Percentiles rank a stretch among this genome's conserved stretches.
These are phyloP conservation scores for Xylariaceae sp. DNA, from an alignment of 2,329 filamentous ascomycete species.

Conservation along the genomic window DNA sequence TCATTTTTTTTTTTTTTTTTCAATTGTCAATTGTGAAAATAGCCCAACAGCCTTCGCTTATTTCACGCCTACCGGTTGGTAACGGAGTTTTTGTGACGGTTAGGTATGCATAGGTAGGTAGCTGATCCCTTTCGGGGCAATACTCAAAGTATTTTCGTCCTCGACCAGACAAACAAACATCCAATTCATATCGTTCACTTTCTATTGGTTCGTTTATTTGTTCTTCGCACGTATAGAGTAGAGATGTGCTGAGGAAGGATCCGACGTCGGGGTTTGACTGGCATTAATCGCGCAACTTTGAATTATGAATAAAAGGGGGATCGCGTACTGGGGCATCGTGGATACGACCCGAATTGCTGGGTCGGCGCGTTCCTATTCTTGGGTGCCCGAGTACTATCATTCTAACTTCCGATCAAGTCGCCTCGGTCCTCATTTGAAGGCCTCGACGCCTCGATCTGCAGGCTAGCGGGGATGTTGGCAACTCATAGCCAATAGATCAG, in stretches of 20 bases:
- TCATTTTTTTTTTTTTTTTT: background rate
- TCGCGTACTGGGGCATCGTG: conserved; percentile 3
- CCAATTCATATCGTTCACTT: background rate
- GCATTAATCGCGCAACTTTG: background rate
- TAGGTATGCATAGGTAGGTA: background rate
- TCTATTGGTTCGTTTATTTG: background rate
- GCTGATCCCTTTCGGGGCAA: background rate
- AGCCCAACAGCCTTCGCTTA: background rate
- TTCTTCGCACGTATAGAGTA: conserved; percentile 1
- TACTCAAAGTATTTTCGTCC: background rate
- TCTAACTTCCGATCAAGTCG: conserved; percentile 22
- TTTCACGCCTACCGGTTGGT: background rate
- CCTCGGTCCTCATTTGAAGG: conserved; percentile 23
- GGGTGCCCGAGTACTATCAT: conserved; percentile 16
- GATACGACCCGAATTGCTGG: conserved; percentile 28
- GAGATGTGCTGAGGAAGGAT: conserved; percentile 2
- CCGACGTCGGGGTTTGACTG: conserved; percentile 4
- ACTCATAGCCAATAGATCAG: conserved; percentile 18
- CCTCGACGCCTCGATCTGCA: conserved; percentile 27
- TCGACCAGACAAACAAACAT: background rate
- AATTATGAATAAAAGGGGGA: background rate
- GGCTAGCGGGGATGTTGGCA: conserved; percentile 20
- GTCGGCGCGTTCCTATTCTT: conserved; percentile 27
- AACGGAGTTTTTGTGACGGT: background rate
- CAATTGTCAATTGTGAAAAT: background rate